Evolutionary conservation across 192 early-diverging fungal genomes (phyloP), one percentile per base, ranked within the genome.

Genomic region (Podila horticola): DNA sequence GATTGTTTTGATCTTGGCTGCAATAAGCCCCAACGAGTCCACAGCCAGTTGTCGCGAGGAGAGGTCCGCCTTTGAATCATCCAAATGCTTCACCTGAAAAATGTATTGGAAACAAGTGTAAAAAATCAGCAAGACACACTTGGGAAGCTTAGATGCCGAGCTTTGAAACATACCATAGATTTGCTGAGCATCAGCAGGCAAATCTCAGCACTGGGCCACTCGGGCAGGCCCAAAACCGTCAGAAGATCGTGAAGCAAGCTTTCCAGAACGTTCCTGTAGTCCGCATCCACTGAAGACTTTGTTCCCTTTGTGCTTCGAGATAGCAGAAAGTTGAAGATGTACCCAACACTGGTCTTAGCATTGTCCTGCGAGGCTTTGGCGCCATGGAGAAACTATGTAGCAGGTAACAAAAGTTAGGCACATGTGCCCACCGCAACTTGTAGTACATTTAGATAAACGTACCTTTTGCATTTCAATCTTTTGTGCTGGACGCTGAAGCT

Each of bases 131-230:
- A 26, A 12, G 17, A 31, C 2, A 15, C 19, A 64, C 0, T 64
- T 64, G 24, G 29, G 22, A 31, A 64, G 9, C 9, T 33, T 63
- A 34, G 1, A 19, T 1, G 5, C n/a, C 12, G 15, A 31, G 2
- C 7, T 31, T 31, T 30, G 3, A 11, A 19, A 51, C 74, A 70
- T 82, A 94, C 89, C 84, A 96, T 84, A 9, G 95, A 85, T 41
- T 88, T 88, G 45, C 89, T 92, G 51, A 93, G 92, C 12, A 93
- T 74, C 29, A 88, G 75, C 6, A 94, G 64, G 52, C 92, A 87
- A 17, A 94, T 69, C 61, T 95, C 94, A 0, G 97, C 94, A 8
- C 86, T 92, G 1, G 97, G 97, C 97, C 97, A 98, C 49, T 97
- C 95, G 4, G 96, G 95, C 19, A 93, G 91, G 22, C 91, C 89